Evolutionary conservation across 2,329 filamentous ascomycete species (phyloP), one percentile per base, ranked within the genome.

Genomic region (Exserohilum turcica): DNA sequence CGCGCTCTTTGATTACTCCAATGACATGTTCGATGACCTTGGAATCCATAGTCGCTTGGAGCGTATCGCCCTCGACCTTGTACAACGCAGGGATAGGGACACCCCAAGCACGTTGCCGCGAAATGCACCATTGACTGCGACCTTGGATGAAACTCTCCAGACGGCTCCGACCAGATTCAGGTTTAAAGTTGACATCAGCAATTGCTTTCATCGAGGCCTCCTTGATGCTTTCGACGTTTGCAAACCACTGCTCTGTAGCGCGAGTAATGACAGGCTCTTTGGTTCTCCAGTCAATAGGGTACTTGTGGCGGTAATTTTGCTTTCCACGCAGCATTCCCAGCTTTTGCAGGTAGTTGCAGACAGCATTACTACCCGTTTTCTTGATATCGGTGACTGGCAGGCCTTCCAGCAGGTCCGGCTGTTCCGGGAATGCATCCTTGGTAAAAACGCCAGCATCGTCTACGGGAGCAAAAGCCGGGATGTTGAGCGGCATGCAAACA

Each of bases 191-290:
- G 19, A 97, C 91, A 32, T 84, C 73, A 0, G 86, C 78, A 9
- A 99, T 78, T 7, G 91, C 84, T 13, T 81, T 74, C 19, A 96
- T 77, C 0, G 92, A 90, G 28, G 84, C 80, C 1, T 84, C 79
- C 65, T 95, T 95, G 74, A 97, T 93, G 44, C 82, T 84, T 12
- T 83, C 91, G 2, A 97, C 91, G 73, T 97, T 91, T 9, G 94
- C 92, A 70, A 99, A 99, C 94, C 94, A 99, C 76, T 99, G 94
- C 32, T 92, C 91, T 0, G 95, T 99, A 3, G 94, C 93, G 60
- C 94, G 81, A 29, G 95, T 85, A 54, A 99, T 91, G 43, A 99
- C 87, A 1, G 94, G 94, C 62, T 89, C 82, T 75, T 97, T 99
- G 0, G 93, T 96, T 48, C 94, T 84, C 94, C 94, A 99, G 76